Evolutionary conservation across 2,329 filamentous ascomycete species (phyloP).

Genomic region (Lachnellula subtilissima): DNA sequence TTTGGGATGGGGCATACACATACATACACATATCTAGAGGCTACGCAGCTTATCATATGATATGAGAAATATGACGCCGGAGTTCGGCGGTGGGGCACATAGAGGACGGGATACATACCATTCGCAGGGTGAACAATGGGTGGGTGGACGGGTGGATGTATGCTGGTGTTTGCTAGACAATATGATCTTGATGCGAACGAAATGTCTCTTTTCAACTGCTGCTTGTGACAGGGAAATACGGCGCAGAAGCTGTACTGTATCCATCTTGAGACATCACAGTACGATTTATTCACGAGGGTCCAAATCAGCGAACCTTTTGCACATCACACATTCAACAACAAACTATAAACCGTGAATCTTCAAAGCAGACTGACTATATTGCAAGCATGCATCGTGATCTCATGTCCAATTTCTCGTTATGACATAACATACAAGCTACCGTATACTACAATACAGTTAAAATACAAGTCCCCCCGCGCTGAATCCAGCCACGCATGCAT

Average conservation of each 20-base stretch:
- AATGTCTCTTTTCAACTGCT: too few relatives aligned
- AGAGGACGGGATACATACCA: background rate
- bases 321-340: too few relatives aligned
- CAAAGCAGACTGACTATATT: too few relatives aligned
- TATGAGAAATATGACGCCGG: background rate
- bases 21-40: background rate
- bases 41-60: background rate
- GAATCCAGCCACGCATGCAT: background rate
- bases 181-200: too few relatives aligned
- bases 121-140: background rate
- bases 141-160: background rate
- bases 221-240: too few relatives aligned
- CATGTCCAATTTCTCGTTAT: background rate
- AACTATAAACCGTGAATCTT: too few relatives aligned
- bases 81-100: background rate
- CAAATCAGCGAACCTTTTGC: too few relatives aligned
- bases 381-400: too few relatives aligned
- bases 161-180: background rate
- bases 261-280: too few relatives aligned
- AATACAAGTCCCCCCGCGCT: background rate
- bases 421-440: background rate
- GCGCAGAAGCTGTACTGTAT: too few relatives aligned
- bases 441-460: constrained; percentile 5
- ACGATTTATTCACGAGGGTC: too few relatives aligned
- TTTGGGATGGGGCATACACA: background rate